Evolutionary conservation across 176 grass and related monocot species (phyloP).

Genomic region (Oryza nivara): DNA sequence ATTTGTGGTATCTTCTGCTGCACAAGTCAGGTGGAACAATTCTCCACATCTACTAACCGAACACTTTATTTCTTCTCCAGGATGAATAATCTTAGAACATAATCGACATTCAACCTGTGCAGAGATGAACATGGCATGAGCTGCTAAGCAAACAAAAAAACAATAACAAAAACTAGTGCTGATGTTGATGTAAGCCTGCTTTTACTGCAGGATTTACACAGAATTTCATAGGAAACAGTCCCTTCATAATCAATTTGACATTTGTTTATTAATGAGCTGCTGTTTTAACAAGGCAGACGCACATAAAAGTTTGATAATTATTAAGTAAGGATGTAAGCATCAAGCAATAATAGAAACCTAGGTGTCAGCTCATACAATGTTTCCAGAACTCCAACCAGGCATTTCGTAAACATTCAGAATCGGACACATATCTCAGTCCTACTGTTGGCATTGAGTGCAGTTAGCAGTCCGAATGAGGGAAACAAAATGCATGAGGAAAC

Average conservation of each 20-base stretch:
- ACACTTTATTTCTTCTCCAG: conserved; percentile 72
- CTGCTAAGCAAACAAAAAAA: conserved; percentile 24
- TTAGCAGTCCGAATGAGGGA: neutral
- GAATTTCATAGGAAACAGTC: neutral
- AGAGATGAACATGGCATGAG: conserved; percentile 46
- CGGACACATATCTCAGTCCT: neutral
- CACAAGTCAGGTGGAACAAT: conserved; percentile 64
- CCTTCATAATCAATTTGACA: neutral
- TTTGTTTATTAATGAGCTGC: neutral
- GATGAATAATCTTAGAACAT: conserved; percentile 67
- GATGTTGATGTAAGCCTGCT: conserved; percentile 11
- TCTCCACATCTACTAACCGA: conserved; percentile 54
- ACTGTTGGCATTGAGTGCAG: neutral
- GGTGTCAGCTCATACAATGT: neutral
- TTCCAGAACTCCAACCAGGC: neutral
- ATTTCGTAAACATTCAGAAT: neutral
- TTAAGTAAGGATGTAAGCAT: neutral
- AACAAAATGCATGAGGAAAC: neutral
- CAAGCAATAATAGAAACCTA: neutral
- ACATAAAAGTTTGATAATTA: neutral
- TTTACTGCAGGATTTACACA: neutral
- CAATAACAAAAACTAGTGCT: conserved; percentile 11
- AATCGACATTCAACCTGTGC: conserved; percentile 71
- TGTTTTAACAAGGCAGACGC: neutral
- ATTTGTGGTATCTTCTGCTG: conserved; percentile 47